Evolutionary conservation across 306 rosid species (phyloP), one percentile per base, ranked within the genome.

Genomic region (Ammopiptanthus mongolicus): DNA sequence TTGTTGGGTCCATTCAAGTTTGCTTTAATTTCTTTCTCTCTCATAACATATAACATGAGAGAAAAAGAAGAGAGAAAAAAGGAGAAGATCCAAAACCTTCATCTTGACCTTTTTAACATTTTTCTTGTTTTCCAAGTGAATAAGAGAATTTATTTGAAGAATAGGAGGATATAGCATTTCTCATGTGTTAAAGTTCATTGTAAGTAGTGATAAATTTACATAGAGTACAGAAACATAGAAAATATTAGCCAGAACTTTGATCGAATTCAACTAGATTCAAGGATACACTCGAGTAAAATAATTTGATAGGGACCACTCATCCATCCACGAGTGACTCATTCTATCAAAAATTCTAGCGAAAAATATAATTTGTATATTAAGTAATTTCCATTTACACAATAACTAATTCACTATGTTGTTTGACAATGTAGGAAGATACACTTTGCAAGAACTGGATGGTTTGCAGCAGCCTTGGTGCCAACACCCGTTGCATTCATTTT

Each of bases 401-500:
- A 42, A 34, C 9, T 29, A 46, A 44, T 42, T 57, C 53, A 21
- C 29, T 41, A 55, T 33, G 42, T 22, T 78, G 46, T 46, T 25
- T 33, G 64, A 37, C 33, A 80, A 65, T 75, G 80, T 83, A 84
- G 88, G 56, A 81, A 73, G 57, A 61, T 84, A 34, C 59, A 62
- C n/a, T 75, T 86, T 76, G 86, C 86, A 23, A 84, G 90, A 73
- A 86, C 88, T 0, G 90, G 90, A 28, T 86, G 90, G 90, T 75
- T 84, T 72, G 80, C 88, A 28, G 42, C 70, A 18, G 86, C 88
- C 0, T 13, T 84, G 17, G 61, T 86, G 50, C 90, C 90, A 66
- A 84, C 86, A 52, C 88, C 88, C 10, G 25, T 78, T 2, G 90
- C 86, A 41, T 86, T 86, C 65, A 55, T 79, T 65, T 17, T 86